A percentile compares a stretch with the other conserved stretches of the same genome.
phyloP scores from a whole-genome alignment of 306 rosid species.

The Pterocarpus santalinus region DNA sequence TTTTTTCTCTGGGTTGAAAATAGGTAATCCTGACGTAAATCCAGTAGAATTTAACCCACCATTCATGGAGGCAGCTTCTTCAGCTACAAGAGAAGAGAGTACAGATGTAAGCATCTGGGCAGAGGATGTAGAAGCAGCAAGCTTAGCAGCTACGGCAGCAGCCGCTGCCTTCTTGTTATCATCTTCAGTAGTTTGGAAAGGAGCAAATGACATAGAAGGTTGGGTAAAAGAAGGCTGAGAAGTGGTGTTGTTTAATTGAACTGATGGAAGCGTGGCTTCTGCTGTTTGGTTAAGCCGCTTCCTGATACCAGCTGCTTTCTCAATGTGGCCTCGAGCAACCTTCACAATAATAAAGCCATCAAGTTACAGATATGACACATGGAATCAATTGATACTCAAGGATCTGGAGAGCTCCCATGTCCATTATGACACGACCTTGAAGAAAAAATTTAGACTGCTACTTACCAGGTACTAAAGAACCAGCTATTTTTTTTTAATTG shows the following conservation, averaged over 20 bases:
- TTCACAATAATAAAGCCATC: conserved; percentile 50
- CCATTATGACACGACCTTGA: not conserved
- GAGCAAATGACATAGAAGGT: conserved; percentile 59
- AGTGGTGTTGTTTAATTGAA: conserved; percentile 52
- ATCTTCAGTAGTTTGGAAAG: conserved; percentile 71
- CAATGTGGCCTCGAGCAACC: conserved; percentile 77
- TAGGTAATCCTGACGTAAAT: conserved; percentile 61
- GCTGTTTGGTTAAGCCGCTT: conserved; percentile 60
- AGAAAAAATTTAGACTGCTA: conserved; percentile 6
- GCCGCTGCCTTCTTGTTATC: conserved; percentile 86
- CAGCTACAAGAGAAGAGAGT: conserved; percentile 92
- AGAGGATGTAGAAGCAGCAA: conserved; percentile 93
- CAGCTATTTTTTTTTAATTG: conserved; percentile 7
- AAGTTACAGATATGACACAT: not conserved
- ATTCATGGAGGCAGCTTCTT: conserved; percentile 86
- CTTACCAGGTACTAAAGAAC: not conserved
- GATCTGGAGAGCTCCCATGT: not conserved
- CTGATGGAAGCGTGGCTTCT: conserved; percentile 54
- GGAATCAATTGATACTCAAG: not conserved
- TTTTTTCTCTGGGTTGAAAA: conserved; percentile 77
- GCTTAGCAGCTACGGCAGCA: conserved; percentile 92
- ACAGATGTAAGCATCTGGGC: conserved; percentile 93
- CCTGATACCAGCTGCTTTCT: conserved; percentile 62
- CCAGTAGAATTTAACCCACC: conserved; percentile 61
- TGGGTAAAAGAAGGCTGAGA: conserved; percentile 60